phyloP scores from a whole-genome alignment of 306 rosid genomes.

The Adenanthera pavonina region DNA sequence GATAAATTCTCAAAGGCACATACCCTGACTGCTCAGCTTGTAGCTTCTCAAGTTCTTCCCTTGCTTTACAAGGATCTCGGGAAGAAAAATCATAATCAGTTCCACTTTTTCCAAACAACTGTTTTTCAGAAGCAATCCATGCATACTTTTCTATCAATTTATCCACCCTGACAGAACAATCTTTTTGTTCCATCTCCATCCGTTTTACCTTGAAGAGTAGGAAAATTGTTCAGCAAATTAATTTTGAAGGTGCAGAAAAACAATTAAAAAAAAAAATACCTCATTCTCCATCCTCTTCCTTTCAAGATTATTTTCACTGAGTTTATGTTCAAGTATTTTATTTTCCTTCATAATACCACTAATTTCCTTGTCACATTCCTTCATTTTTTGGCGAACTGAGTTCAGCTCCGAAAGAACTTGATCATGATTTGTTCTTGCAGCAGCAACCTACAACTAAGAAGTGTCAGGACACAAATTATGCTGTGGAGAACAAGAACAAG shows the following conservation, averaged over 20 bases:
- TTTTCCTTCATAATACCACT: constrained; percentile 73
- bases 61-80: constrained; percentile 72
- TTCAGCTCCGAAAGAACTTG: constrained; percentile 66
- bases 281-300: constrained; percentile 96
- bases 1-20: constrained; percentile 41
- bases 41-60: constrained; percentile 72
- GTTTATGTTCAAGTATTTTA: constrained; percentile 70
- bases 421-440: constrained; percentile 68
- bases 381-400: constrained; percentile 70
- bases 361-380: constrained; percentile 84
- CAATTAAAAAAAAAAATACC: constrained; percentile 46
- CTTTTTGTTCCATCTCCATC: constrained; percentile 87
- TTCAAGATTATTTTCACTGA: constrained; percentile 82
- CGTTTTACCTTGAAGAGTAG: constrained; percentile 70
- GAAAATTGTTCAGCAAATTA: constrained; percentile 37
- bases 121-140: constrained; percentile 92
- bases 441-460: constrained; percentile 64
- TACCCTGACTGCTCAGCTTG: constrained; percentile 92
- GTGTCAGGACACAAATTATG: constrained; percentile 39
- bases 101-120: constrained; percentile 82
- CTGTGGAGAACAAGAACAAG: constrained; percentile 16
- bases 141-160: constrained; percentile 89
- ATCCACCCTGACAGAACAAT: constrained; percentile 84
- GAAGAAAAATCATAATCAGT: constrained; percentile 91
- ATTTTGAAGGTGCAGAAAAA: constrained; percentile 4